Conservation (phyloP, 305 asterid genomes). For the Fraxinus xanthoxyloides region DNA sequence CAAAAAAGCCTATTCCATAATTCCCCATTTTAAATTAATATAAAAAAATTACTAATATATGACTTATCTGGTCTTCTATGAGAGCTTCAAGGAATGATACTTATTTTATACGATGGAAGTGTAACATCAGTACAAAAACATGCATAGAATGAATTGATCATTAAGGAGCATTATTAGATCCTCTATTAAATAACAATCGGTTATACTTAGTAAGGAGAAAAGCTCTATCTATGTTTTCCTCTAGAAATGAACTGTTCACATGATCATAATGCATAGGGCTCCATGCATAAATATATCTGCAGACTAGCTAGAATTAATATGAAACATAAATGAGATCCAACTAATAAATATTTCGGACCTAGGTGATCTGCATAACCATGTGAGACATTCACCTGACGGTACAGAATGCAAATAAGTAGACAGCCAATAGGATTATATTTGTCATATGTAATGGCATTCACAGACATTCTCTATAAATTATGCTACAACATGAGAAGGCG, state of each 20-base stretch:
- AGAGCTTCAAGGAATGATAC: not conserved
- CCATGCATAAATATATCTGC: not conserved
- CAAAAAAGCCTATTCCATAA: not conserved
- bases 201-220: not conserved
- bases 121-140: not conserved
- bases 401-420: not conserved
- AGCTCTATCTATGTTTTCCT: not conserved
- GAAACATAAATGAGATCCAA: not conserved
- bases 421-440: not conserved
- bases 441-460: not conserved
- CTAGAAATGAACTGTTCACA: not conserved
- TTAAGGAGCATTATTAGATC: not conserved
- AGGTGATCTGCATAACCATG: not conserved
- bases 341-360: not conserved
- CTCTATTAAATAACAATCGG: not conserved
- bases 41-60: not conserved
- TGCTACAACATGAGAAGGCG: not conserved
- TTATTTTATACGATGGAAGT: not conserved
- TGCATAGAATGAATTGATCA: not conserved
- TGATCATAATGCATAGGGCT: not conserved
- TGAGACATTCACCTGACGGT: not conserved
- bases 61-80: not conserved
- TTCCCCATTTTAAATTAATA: not conserved
- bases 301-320: not conserved
- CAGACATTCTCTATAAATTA: not conserved